phyloP scores from a whole-genome alignment of 176 grass and related monocot species.

The Avena sativa region DNA sequence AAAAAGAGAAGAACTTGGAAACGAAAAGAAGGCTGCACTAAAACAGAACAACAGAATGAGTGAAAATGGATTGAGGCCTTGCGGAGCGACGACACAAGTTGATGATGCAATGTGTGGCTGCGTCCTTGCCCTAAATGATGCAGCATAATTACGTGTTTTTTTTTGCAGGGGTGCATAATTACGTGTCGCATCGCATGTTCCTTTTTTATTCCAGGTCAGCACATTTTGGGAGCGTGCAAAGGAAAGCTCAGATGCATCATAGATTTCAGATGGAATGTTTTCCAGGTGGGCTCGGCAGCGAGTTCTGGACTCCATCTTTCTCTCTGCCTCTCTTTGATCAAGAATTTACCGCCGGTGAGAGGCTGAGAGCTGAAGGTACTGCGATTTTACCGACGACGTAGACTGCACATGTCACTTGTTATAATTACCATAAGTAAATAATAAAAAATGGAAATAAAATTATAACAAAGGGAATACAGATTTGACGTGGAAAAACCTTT shows the following conservation, averaged over 20 bases:
- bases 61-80: not conserved
- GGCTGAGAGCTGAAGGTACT: not conserved
- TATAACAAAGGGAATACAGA: no score
- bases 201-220: not conserved
- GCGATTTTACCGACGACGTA: no score
- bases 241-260: not conserved
- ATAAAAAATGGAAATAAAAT: no score
- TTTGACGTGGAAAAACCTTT: no score
- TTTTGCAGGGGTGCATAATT: not conserved
- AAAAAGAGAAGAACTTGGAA: not conserved
- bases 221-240: constrained; percentile 10
- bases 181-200: not conserved
- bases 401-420: no score
- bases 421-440: no score
- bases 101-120: not conserved
- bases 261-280: not conserved
- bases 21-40: not conserved
- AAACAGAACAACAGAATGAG: not conserved
- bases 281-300: not conserved
- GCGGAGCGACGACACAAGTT: not conserved
- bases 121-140: constrained; percentile 36
- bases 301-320: not conserved
- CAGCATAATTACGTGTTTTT: not conserved
- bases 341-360: no score
- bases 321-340: not conserved